Conservation (phyloP, 2,329 filamentous ascomycete genomes). For the Lomentospora prolificans region DNA sequence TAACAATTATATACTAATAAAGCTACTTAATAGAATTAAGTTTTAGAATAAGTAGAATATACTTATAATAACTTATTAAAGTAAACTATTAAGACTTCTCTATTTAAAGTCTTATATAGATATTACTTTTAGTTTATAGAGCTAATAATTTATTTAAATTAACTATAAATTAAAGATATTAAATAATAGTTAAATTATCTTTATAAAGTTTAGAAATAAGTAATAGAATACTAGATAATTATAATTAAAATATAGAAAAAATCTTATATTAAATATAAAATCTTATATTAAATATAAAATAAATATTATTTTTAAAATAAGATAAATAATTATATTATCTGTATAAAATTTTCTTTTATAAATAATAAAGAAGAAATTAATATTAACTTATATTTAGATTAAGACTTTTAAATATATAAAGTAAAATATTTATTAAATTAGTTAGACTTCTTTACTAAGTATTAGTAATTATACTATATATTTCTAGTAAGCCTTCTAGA, state of each 20-base stretch:
- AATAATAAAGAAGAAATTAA: not conserved
- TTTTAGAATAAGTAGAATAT: not conserved
- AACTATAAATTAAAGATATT: not conserved
- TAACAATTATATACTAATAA: not conserved
- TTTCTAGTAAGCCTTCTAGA: not conserved
- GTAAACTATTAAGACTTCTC: too few species aligned
- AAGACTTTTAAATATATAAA: too few species aligned
- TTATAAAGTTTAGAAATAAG: too few species aligned
- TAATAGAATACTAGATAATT: not conserved
- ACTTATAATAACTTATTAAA: not conserved
- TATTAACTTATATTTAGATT: too few species aligned
- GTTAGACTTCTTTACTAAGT: too few species aligned
- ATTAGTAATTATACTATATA: too few species aligned
- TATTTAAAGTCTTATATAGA: too few species aligned
- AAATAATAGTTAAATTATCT: too few species aligned
- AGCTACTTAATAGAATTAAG: not conserved
- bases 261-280: not conserved
- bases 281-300: not conserved
- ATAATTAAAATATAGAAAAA: not conserved
- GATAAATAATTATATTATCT: not conserved
- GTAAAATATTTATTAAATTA: not conserved
- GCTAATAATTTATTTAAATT: not conserved
- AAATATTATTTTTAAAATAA: not conserved
- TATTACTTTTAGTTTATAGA: not conserved
- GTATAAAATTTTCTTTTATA: not conserved